These are phyloP conservation scores for Ceratocystis cacaofunesta DNA, from an alignment of 2,329 filamentous ascomycete species.

Conservation along the genomic window DNA sequence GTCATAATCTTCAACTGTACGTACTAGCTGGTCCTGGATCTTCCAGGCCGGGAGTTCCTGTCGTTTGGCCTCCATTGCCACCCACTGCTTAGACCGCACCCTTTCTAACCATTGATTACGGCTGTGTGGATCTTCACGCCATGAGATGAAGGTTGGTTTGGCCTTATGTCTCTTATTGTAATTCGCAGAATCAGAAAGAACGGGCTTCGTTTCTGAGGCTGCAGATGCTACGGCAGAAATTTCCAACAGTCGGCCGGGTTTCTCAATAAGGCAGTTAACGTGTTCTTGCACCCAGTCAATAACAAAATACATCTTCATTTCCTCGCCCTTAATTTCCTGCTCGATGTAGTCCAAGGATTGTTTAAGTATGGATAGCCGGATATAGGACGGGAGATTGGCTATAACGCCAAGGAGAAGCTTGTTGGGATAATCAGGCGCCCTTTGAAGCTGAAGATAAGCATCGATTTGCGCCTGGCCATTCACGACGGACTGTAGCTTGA, in stretches of 20 bases:
- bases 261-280: conserved; percentile 65
- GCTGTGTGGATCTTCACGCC: conserved; percentile 34
- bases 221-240: conserved; percentile 66
- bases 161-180: conserved; percentile 19
- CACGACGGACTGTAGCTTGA: conserved; percentile 45
- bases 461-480: conserved; percentile 39
- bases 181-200: conserved; percentile 17
- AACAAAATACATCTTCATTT: conserved; percentile 77
- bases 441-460: conserved; percentile 50
- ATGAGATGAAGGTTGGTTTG: conserved; percentile 15
- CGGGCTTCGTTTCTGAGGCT: conserved; percentile 36
- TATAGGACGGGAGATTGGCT: conserved; percentile 70
- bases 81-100: conserved; percentile 51
- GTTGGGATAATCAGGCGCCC: conserved; percentile 58
- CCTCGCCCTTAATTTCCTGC: conserved; percentile 60
- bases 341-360: conserved; percentile 58
- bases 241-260: conserved; percentile 69
- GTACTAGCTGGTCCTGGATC: conserved; percentile 60
- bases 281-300: conserved; percentile 85
- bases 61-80: conserved; percentile 51
- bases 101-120: conserved; percentile 51
- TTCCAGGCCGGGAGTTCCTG: conserved; percentile 76
- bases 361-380: conserved; percentile 75
- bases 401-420: conserved; percentile 54
- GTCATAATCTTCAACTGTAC: conserved; percentile 60